These are phyloP conservation scores for Penicillium waksmanii DNA, from an alignment of 495 filamentous ascomycete species.

Conservation along the genomic window DNA sequence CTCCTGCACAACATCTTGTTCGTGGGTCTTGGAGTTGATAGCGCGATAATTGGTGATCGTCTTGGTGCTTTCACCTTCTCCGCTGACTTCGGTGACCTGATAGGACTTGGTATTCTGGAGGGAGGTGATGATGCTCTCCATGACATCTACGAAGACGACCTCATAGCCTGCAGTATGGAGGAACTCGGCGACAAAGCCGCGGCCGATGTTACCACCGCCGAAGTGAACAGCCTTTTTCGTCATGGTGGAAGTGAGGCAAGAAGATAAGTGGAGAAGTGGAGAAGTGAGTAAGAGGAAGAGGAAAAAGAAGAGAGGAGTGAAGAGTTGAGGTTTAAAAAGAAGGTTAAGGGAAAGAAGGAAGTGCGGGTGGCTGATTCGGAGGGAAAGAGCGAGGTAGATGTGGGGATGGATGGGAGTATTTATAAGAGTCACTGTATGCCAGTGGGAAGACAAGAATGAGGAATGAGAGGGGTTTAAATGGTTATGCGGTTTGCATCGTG, in stretches of 20 bases:
- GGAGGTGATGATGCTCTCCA: slow-evolving; percentile 73
- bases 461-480: not conserved
- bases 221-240: slow-evolving; percentile 88
- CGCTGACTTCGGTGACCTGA: slow-evolving; percentile 89
- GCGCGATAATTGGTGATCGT: slow-evolving; percentile 92
- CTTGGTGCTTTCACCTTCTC: slow-evolving; percentile 78
- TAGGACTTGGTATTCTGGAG: slow-evolving; percentile 78
- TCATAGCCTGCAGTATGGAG: slow-evolving; percentile 79
- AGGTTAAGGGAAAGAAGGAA: not conserved
- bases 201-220: slow-evolving; percentile 89
- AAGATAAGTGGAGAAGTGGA: not conserved
- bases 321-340: not conserved
- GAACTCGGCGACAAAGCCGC: slow-evolving; percentile 71
- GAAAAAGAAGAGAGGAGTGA: not conserved
- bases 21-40: slow-evolving; percentile 88
- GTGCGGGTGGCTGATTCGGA: not conserved
- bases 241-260: slow-evolving; percentile 42
- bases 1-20: slow-evolving; percentile 77
- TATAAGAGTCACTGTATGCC: not conserved
- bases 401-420: not conserved
- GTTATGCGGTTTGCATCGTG: not conserved
- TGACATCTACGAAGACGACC: slow-evolving; percentile 94
- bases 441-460: too few relatives aligned
- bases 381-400: not conserved
- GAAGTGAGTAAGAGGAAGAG: not conserved